These are phyloP conservation scores for Nicotiana tabacum DNA, from an alignment of 257 asterid species.

Conservation along the genomic window DNA sequence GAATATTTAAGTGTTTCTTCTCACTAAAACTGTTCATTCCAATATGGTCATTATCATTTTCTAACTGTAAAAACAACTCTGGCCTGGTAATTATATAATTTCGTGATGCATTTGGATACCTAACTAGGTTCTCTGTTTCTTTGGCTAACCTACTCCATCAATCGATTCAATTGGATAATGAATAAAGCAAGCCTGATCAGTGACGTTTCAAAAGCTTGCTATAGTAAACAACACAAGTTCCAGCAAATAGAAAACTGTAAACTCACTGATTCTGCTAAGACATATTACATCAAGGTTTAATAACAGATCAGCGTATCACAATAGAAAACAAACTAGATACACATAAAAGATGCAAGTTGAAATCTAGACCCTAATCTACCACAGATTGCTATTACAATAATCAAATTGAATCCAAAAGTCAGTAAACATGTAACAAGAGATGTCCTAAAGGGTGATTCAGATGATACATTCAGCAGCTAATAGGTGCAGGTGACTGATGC, in stretches of 20 bases:
- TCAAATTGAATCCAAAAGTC: slow-evolving; percentile 22
- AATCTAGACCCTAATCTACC: slow-evolving; percentile 15
- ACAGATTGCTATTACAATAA: slow-evolving; percentile 32
- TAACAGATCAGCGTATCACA: slow-evolving; percentile 2
- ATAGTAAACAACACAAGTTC: neutral
- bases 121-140: no score
- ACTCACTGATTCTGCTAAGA: neutral
- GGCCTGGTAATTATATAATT: no score
- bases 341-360: slow-evolving; percentile 5
- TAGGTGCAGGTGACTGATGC: slow-evolving; percentile 61
- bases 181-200: neutral
- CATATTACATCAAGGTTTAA: slow-evolving; percentile 1
- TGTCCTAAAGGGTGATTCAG: neutral
- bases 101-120: no score
- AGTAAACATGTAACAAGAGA: slow-evolving; percentile 9
- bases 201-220: neutral
- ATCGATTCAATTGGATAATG: neutral
- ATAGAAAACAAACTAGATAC: neutral
- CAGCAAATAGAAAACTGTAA: neutral
- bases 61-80: neutral
- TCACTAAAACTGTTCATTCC: neutral
- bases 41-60: neutral
- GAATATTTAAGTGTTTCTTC: neutral
- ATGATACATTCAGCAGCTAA: slow-evolving; percentile 49
- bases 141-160: no score